Percentiles rank a stretch among this genome's conserved stretches.
Evolutionary conservation across 1,139 yeast species (phyloP).

Genomic region (Pichia kudriavzevii): DNA sequence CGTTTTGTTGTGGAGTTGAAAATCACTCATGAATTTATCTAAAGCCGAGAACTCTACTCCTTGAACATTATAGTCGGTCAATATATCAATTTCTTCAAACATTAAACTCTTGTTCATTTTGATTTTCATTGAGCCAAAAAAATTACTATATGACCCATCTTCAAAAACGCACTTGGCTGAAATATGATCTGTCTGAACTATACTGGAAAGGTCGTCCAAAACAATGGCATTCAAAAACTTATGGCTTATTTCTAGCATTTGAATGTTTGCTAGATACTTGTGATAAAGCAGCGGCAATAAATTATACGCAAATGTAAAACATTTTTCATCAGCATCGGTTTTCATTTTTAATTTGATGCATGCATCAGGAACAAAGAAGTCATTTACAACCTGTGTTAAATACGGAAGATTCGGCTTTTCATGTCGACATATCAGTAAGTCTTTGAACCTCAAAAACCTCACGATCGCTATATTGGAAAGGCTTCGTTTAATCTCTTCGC

Average conservation of each 20-base stretch:
- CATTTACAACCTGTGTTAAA: slow-evolving; percentile 40
- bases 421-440: slow-evolving; percentile 16
- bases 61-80: slow-evolving; percentile 32
- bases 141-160: slow-evolving; percentile 65
- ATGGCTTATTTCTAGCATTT: slow-evolving; percentile 48
- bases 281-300: slow-evolving; percentile 44
- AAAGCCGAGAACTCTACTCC: slow-evolving; percentile 37
- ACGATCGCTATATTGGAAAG: slow-evolving; percentile 25
- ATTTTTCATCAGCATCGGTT: slow-evolving; percentile 40
- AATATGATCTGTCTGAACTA: slow-evolving; percentile 53
- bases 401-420: slow-evolving; percentile 24
- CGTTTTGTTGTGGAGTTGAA: slow-evolving; percentile 10
- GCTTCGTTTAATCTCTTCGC: slow-evolving; percentile 22
- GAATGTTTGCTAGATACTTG: slow-evolving; percentile 47
- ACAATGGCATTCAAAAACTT: slow-evolving; percentile 64
- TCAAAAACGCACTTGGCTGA: slow-evolving; percentile 47
- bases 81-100: slow-evolving; percentile 65
- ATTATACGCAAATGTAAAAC: slow-evolving; percentile 56
- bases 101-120: slow-evolving; percentile 54
- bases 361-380: slow-evolving; percentile 44
- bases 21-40: slow-evolving; percentile 20
- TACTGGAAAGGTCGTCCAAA: slow-evolving; percentile 56
- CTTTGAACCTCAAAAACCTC: slow-evolving; percentile 22
- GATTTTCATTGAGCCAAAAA: slow-evolving; percentile 52
- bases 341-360: slow-evolving; percentile 38